Evolutionary conservation across 164 flowering plant species (phyloP), one percentile per base, ranked within the genome.

Genomic region (Dillenia turbinata): DNA sequence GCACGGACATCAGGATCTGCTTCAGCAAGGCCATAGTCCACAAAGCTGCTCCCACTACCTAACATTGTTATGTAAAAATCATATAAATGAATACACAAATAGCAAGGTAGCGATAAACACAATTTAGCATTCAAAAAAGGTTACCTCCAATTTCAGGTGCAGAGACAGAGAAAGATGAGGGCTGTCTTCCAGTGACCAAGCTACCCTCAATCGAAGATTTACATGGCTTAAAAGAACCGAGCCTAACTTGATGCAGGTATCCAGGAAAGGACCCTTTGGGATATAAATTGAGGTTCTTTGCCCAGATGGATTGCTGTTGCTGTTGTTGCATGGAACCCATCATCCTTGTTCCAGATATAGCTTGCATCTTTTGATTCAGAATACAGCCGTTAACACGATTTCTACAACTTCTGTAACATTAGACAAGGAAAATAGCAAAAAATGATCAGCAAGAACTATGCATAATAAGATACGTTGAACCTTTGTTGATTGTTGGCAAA

Each of bases 1-100:
- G 68, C 47, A 67, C 75, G 68, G 55, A 93, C 90, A 69, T 89
- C 92, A 57, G 97, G 86, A 71, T 93, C 98, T 26, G 79, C 85
- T 71, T 82, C 89, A 44, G 72, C 69, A 51, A 92, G 72, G 52
- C 72, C 67, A 69, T 61, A 45, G 71, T 88, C 97, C 10, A 62
- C 72, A 64, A 90, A 77, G 74, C 74, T 72, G 59, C 75, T 79
- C 49, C 59, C 68, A 47, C 66, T 57, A 69, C 79, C 97, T 90
- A 60, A 11, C 2, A 26, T 66, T 13, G 14, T 15, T 13, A 43
- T 16, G 47, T 15, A 46, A 66, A 26, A 64, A 12, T 26, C 40
- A 67, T 8, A 13, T 9, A 55, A 69, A 43, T 26, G 48, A 15
- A 57, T 14, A 13, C 56, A 61, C 26, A 10, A 63, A 43, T 44